These are phyloP conservation scores for Colletotrichum sp. DNA, from an alignment of 2,329 filamentous ascomycete species.

Conservation along the genomic window DNA sequence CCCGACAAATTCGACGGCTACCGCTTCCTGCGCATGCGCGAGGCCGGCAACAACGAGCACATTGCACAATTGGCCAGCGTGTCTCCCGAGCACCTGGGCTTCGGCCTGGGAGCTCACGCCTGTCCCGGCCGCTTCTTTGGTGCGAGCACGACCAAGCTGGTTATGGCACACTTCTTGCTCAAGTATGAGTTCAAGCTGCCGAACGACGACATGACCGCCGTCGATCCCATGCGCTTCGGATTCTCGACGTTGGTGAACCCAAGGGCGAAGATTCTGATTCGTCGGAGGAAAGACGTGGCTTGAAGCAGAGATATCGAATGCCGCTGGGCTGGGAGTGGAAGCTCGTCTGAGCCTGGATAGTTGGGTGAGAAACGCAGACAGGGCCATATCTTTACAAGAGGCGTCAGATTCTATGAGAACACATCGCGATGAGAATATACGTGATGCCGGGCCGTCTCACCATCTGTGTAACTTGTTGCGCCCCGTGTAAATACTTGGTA, in stretches of 20 bases:
- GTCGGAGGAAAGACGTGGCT: not conserved
- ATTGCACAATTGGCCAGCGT: conserved; percentile 45
- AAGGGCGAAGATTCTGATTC: not conserved
- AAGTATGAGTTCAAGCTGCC: conserved; percentile 45
- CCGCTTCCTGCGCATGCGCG: conserved; percentile 7
- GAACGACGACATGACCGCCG: conserved; percentile 29
- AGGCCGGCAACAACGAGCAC: conserved; percentile 6
- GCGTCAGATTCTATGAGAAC: not conserved
- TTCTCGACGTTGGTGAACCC: conserved; percentile 4
- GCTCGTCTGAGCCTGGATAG: not conserved
- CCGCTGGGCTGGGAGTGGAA: not conserved
- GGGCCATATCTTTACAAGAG: not conserved
- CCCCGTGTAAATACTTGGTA: not conserved
- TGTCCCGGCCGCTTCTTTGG: conserved; percentile 55
- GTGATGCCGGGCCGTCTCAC: not conserved
- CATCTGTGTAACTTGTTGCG: not conserved
- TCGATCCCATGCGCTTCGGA: not conserved
- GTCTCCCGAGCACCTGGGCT: conserved; percentile 37
- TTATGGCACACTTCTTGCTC: conserved; percentile 43
- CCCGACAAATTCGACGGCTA: not conserved
- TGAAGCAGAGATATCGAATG: not conserved
- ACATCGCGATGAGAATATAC: not conserved
- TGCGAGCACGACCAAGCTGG: conserved; percentile 48
- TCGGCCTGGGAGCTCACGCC: conserved; percentile 51
- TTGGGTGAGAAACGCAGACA: not conserved